A percentile compares a stretch with the other conserved stretches of the same genome.
Conservation (phyloP, 805 yeast genomes). For the Dipodascus albidus region DNA sequence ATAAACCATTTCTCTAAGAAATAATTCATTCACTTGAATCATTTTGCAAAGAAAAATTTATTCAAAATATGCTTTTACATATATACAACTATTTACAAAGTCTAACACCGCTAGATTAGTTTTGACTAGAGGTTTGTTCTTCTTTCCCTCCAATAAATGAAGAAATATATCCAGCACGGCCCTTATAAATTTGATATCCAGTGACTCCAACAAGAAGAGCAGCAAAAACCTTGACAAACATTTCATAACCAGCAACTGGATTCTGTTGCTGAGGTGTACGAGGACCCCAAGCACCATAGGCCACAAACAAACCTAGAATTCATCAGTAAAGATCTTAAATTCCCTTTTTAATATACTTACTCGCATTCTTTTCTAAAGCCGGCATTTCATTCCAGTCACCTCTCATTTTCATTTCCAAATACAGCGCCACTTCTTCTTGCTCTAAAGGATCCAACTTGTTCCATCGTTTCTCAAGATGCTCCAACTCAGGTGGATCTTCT, state of each 20-base stretch:
- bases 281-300: slow-evolving; percentile 28
- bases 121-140: no score
- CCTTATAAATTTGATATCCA: slow-evolving; percentile 15
- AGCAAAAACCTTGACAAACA: slow-evolving; percentile 15
- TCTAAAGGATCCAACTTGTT: slow-evolving; percentile 23
- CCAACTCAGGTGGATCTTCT: slow-evolving; percentile 23
- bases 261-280: slow-evolving; percentile 14
- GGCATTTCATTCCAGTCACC: slow-evolving; percentile 25
- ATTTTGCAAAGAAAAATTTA: no score
- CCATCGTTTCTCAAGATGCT: slow-evolving; percentile 23
- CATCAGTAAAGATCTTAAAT: no score
- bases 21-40: no score
- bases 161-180: neutral
- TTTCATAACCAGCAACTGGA: slow-evolving; percentile 16
- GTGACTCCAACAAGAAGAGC: slow-evolving; percentile 14
- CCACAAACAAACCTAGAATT: slow-evolving; percentile 18
- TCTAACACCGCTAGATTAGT: no score
- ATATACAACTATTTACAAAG: no score
- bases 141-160: neutral
- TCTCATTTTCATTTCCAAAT: slow-evolving; percentile 25
- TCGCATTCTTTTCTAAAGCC: slow-evolving; percentile 24
- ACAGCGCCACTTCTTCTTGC: slow-evolving; percentile 27
- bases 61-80: no score
- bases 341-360: slow-evolving; percentile 9
- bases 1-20: no score